Base-by-base conservation (phyloP, 495 filamentous ascomycete genomes). In the Trichoderma erinaceum region DNA sequence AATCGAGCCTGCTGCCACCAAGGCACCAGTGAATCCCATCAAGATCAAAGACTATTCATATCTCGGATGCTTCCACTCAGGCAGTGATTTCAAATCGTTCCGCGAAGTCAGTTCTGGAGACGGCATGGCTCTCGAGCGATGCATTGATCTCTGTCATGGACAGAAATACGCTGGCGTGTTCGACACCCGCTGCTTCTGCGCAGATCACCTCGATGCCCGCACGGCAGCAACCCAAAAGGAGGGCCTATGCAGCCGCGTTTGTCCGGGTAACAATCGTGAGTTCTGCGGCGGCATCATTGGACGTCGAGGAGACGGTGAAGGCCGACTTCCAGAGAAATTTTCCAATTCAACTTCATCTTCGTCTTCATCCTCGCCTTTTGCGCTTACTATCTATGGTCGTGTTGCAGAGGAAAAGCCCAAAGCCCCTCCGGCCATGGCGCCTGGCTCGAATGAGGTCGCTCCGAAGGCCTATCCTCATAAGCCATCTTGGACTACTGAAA, bases 51-150 rank as follows among this genome's bases (percentile, higher is more conserved):
- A 73, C 65, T 75, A 72, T 69, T 64, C 73, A 38, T 72, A 69
- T 68, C 68, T 74, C 66, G 67, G 68, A 21, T 72, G 71, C 48
- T 72, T 73, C 38, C 71, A 74, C 58, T 70, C 72, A 44, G 70
- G 71, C 27, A 75, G 70, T 63, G 66, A 69, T n/a, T 75, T 77
- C 63, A 3, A 10, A 15, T 25, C 41, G 3, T 66, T 66, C 43
- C 2, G 4, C n/a, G 29, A 46, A 13, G 65, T 35, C 6, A 18
- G 6, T 13, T 41, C 48, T 6, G 15, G n/a, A 1, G 4, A 50
- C 11, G 65, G 52, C 41, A 50, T 48, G 65, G 48, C 65, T 7
- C 41, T 66, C 23, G 43, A 66, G 41, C 1, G 12, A 3, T 66
- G 65, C 23, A 23, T 66, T 21, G 43, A 44, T n/a, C 41, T 29